These are phyloP conservation scores for Coprinellus micaceus DNA, from an alignment of 768 basidiomycete genomes.

Conservation along the genomic window DNA sequence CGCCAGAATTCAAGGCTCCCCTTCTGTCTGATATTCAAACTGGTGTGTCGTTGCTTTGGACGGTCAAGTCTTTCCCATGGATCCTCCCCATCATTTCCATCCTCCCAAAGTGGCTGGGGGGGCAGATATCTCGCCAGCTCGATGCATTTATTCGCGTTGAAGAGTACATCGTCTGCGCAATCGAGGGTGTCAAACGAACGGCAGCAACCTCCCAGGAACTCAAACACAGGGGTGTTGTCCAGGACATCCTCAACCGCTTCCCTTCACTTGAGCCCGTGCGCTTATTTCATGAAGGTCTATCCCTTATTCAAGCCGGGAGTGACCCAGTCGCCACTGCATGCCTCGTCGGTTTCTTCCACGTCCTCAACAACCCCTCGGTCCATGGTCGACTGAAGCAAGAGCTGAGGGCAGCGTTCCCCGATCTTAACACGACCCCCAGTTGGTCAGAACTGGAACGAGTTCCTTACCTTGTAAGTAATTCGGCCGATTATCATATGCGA, in stretches of 20 bases:
- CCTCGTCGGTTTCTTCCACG: constrained; percentile 34
- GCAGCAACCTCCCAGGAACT: too few relatives aligned
- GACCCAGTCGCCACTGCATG: constrained; percentile 38
- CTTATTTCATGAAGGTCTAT: constrained; percentile 31
- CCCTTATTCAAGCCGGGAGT: constrained; percentile 36
- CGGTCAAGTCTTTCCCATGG: constrained; percentile 30
- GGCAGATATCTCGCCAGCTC: not conserved
- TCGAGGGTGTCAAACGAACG: not conserved
- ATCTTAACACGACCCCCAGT: constrained; percentile 21
- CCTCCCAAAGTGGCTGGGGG: not conserved
- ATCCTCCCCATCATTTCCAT: constrained; percentile 12
- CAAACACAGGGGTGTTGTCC: not conserved
- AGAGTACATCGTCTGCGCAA: not conserved
- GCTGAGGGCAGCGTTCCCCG: constrained; percentile 33
- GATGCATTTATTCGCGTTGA: not conserved
- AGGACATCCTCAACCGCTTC: not conserved
- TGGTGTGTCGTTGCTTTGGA: constrained; percentile 27
- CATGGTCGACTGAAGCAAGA: constrained; percentile 28
- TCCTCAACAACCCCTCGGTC: constrained; percentile 29
- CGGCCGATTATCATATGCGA: not conserved
- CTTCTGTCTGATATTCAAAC: constrained; percentile 29
- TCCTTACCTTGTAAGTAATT: constrained; percentile 38
- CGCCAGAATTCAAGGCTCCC: constrained; percentile 31
- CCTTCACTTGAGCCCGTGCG: constrained; percentile 2
- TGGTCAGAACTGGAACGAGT: constrained; percentile 34